Evolutionary conservation across 2,329 filamentous ascomycete species (phyloP), one percentile per base, ranked within the genome.

Genomic region (Fusarium newnesense): DNA sequence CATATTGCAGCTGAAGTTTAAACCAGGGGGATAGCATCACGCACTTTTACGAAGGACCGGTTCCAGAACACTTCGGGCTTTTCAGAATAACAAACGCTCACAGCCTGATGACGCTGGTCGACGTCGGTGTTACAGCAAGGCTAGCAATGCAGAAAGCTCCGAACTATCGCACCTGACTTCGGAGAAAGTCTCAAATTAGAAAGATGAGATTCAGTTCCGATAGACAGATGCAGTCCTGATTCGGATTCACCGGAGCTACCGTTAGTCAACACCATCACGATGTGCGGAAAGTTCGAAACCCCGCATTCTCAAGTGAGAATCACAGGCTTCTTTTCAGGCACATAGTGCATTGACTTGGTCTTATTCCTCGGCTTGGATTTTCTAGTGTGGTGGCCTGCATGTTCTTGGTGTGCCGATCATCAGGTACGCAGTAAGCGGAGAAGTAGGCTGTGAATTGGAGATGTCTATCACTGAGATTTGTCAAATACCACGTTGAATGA

Each of bases 331-430:
- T 46, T 58, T 52, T 53, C 50, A 60, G 40, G 39, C 64, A 53
- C 46, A 60, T 54, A 40, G 26, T 6, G 56, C 28, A 42, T 15
- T 21, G 43, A 36, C 24, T 40, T 58, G 12, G n/a, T 26, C 49
- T 64, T 66, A 62, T 75, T 59, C 75, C 75, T 76, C 75, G 75
- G 75, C 66, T 66, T 39, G 28, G 42, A 56, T 60, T 60, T 43
- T 36, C 47, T 56, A 39, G 62, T 59, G 72, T 71, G 69, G 57
- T 26, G 67, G 65, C 49, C 52, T 75, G 73, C 74, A 76, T 74
- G 64, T 60, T 44, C 56, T 50, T 37, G 32, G 46, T 34, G 56
- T 34, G 67, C 46, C 61, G 69, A 73, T 75, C 74, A 67, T 68
- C 74, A 76, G 69, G 74, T 67, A 76, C 71, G 52, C 43, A 47